Percentiles rank a stretch among this genome's conserved stretches.
phyloP scores from a whole-genome alignment of 495 filamentous ascomycete species.

The Aspergillus biplanus region DNA sequence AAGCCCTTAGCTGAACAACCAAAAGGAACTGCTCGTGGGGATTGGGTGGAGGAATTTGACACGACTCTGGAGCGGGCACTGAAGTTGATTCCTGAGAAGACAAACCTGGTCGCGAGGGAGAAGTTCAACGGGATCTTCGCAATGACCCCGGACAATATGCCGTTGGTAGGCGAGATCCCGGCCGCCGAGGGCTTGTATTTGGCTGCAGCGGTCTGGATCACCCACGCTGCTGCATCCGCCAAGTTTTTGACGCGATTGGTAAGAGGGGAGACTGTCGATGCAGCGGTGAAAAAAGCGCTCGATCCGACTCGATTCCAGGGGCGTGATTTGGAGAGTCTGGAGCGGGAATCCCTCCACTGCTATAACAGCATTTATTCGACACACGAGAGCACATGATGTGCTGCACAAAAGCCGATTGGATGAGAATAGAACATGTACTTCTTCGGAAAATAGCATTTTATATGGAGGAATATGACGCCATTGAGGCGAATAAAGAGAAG shows the following conservation, averaged over 20 bases:
- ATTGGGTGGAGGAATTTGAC: constrained; percentile 34
- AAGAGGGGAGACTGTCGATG: constrained; percentile 25
- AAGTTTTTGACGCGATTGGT: constrained; percentile 34
- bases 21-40: constrained; percentile 28
- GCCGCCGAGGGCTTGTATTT: constrained; percentile 31
- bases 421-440: background rate
- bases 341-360: constrained; percentile 28
- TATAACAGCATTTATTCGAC: constrained; percentile 43
- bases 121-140: constrained; percentile 43
- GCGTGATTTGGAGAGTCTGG: constrained; percentile 26
- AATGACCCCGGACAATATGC: constrained; percentile 43
- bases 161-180: constrained; percentile 34
- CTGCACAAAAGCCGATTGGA: background rate
- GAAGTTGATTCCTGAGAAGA: constrained; percentile 29
- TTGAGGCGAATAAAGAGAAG: background rate
- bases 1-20: constrained; percentile 28
- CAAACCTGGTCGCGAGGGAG: constrained; percentile 21
- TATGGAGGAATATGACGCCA: background rate
- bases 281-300: constrained; percentile 26
- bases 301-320: constrained; percentile 35
- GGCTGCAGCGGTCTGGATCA: constrained; percentile 41
- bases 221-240: constrained; percentile 39
- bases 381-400: constrained; percentile 21
- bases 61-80: constrained; percentile 18
- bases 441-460: background rate